Evolutionary conservation across 192 early-diverging fungal genomes (phyloP).

Genomic region (Chytriomyces sp.): DNA sequence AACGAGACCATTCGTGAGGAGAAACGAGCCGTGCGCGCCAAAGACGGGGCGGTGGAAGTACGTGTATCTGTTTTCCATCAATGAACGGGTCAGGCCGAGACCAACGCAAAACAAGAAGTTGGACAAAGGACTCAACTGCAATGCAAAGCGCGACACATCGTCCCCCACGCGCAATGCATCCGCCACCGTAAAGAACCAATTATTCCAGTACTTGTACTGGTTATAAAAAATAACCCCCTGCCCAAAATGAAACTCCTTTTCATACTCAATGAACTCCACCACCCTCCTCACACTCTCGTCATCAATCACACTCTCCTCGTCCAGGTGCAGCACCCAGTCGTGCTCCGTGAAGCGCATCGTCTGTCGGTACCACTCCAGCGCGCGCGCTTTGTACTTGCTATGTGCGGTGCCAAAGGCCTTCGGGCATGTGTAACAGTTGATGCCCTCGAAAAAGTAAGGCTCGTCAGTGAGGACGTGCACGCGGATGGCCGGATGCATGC

Average conservation of each 20-base stretch:
- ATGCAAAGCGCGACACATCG: slow-evolving; percentile 56
- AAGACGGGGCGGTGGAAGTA: slow-evolving; percentile 59
- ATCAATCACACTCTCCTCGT: slow-evolving; percentile 64
- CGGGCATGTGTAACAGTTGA: slow-evolving; percentile 64
- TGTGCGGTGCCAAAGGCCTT: slow-evolving; percentile 48
- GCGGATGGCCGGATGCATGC: slow-evolving; percentile 56
- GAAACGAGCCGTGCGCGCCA: slow-evolving; percentile 61
- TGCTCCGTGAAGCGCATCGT: slow-evolving; percentile 56
- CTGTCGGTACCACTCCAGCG: slow-evolving; percentile 64
- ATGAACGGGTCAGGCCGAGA: neutral
- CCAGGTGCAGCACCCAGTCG: slow-evolving; percentile 62
- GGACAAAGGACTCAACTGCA: slow-evolving; percentile 41
- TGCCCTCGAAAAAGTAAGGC: slow-evolving; percentile 62
- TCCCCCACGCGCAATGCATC: slow-evolving; percentile 63
- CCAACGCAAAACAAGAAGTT: neutral
- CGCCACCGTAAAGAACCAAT: slow-evolving; percentile 61
- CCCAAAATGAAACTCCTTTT: slow-evolving; percentile 53
- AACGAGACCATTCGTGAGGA: slow-evolving; percentile 55
- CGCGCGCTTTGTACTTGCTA: slow-evolving; percentile 62
- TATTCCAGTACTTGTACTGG: slow-evolving; percentile 60
- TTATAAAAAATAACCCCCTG: slow-evolving; percentile 64
- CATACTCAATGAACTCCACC: slow-evolving; percentile 61
- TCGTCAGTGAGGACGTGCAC: slow-evolving; percentile 64
- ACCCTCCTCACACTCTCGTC: slow-evolving; percentile 51
- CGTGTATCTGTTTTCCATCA: slow-evolving; percentile 37